Base-by-base conservation (phyloP, 306 rosid genomes). In the Vigna mungo region DNA sequence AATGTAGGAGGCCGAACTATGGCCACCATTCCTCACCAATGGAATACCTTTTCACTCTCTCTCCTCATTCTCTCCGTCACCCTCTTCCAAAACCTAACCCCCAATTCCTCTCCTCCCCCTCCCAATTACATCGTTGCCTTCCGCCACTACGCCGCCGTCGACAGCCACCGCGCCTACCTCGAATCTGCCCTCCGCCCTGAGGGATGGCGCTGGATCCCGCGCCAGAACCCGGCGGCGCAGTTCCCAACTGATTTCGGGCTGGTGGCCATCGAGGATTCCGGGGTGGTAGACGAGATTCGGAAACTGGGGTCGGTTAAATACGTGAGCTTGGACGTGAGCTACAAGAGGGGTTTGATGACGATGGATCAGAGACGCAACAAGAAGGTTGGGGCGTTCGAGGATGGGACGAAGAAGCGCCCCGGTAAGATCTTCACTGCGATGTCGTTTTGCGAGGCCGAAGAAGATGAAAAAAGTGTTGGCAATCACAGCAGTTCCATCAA, bases 161-260 rank as follows among this genome's bases (percentile, higher is more conserved):
- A 86, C 15, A 85, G 80, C 51, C 96, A 89, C 78, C 89, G 89
- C 7, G 68, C 78, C 2, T 95, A 95, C 73, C 86, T 95, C 27
- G 80, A 85, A 59, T 86, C 85, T 18, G 63, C 75, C 7, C 71
- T 92, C 59, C 83, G 82, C 74, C 87, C 83, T 66, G 68, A 61
- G 15, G 92, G 92, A 13, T 95, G 97, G 99, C 81, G 75, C 15
- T 95, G 99, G 99, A 89, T 95, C 88, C 89, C 86, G 64, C 84
- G 99, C 70, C 84, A 82, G 37, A 95, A 95, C 79, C 92, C 97
- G 14, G 97, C 97, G 7, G 37, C 89, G 12, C 81, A 82, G 66
- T 95, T 71, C 69, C 99, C 96, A 12, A 92, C 99, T 30, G 99
- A 95, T 70, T 95, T 92, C 20, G 99, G 91, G 0, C 75, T 95